A percentile compares a stretch with the other conserved stretches of the same genome.
phyloP scores from a whole-genome alignment of 257 asterid species.

The Fraxinus excelsior region DNA sequence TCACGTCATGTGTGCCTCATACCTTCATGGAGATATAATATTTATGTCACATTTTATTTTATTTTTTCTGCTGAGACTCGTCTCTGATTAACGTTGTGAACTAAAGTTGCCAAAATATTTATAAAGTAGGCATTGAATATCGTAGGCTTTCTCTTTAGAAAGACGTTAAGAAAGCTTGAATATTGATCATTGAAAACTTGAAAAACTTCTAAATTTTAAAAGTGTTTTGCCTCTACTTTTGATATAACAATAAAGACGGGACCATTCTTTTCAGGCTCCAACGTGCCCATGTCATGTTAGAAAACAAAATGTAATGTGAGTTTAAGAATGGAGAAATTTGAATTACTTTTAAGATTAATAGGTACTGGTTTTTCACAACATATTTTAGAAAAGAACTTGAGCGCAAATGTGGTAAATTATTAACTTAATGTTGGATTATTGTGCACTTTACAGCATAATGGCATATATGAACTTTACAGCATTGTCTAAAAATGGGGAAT shows the following conservation, averaged over 20 bases:
- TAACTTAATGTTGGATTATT: constrained; percentile 29
- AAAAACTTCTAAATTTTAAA: too few relatives aligned
- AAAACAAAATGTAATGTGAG: background rate
- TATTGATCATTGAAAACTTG: too few relatives aligned
- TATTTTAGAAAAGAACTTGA: background rate
- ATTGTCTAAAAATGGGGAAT: constrained; percentile 5
- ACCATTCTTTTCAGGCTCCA: background rate
- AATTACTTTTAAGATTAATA: too few relatives aligned
- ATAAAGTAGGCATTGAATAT: too few relatives aligned
- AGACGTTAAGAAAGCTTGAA: too few relatives aligned
- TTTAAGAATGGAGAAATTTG: background rate
- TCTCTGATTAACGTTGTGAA: too few relatives aligned
- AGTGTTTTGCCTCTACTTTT: too few relatives aligned
- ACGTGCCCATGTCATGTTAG: background rate
- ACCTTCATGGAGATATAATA: background rate
- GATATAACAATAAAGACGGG: too few relatives aligned
- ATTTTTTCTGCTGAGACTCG: background rate
- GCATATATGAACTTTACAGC: constrained; percentile 48
- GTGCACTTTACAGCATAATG: constrained; percentile 50
- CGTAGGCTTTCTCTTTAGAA: too few relatives aligned
- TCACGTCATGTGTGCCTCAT: constrained; percentile 52
- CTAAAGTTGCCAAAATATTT: too few relatives aligned
- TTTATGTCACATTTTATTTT: background rate
- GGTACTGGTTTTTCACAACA: background rate
- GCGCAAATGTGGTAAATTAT: background rate